Evolutionary conservation across 1,284 basidiomycete species (phyloP), one percentile per base, ranked within the genome.

Genomic region (Coniferiporia weirii): DNA sequence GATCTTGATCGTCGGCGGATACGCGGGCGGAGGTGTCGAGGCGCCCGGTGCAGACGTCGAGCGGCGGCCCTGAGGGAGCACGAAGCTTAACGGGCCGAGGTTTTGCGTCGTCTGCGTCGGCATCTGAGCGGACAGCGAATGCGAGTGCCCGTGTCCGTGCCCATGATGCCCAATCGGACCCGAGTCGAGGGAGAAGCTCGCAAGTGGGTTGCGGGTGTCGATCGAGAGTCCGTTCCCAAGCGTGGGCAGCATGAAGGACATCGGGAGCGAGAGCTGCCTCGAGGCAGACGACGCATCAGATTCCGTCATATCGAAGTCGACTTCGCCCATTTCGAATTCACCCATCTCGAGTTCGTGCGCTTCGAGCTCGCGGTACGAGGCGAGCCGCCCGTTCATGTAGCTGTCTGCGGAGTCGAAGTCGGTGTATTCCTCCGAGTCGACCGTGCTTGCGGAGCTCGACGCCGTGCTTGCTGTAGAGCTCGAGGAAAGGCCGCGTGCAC

Each of bases 21-120:
- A 46, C 36, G 17, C 22, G 3, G 52, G 32, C 9, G 47, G 58
- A 9, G 36, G 58, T 0, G 56, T 45, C 10, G 56, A 46, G 15
- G 58, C 58, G 17, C 58, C 58, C 4, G 58, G 53, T 20, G 58
- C 58, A 38, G 49, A 52, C 10, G 52, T 54, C 20, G 58, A 60
- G 22, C 58, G 58, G 34, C 58, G 52, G 36, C 32, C 47, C 20
- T 60, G 58, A 2, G 52, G 52, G 10, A 60, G 58, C 4, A 60
- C 58, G 48, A 54, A 60, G 19, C 46, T 50, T 9, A 60, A 44
- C n/a, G 58, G 58, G 8, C 53, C 53, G 7, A 48, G 27, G 34
- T 36, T 47, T 22, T 59, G 57, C 5, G 32, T 38, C 7, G 49
- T 53, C 38, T 60, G 52, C 5, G 52, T 36, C 4, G 52, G 27